Base-by-base conservation (phyloP, 495 filamentous ascomycete genomes). In the Gamarada debralockiae region DNA sequence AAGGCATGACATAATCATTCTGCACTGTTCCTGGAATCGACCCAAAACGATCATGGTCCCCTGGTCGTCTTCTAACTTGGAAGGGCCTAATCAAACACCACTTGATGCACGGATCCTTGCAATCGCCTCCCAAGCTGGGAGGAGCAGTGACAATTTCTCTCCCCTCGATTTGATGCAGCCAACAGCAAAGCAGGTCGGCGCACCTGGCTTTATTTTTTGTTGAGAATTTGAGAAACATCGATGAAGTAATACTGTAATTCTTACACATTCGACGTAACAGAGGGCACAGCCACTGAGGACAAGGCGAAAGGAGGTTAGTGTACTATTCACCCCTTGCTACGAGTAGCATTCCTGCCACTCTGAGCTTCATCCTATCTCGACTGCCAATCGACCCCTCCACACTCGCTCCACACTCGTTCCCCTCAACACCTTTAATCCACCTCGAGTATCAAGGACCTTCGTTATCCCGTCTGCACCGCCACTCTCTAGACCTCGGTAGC, bases 401-500 rank as follows among this genome's bases (percentile, higher is more conserved):
- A 43, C 45, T 55, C 39, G 18, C 12, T 41, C 25, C 42, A 23
- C 23, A 18, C 27, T 41, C 3, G 8, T 2, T 1, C 13, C 2
- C 29, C 50, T 53, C 17, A 38, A 42, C 33, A 12, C 29, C 21
- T n/a, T 36, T 42, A 25, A 34, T 40, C 47, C 36, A 43, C 27
- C 44, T 18, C 2, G n/a, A 27, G 43, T 40, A 42, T 55, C 34
- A 49, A 49, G 46, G 25, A 49, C 18, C 38, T 50, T 55, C 18
- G 21, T 38, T 36, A 29, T 44, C 25, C 22, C 43, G 12, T 23
- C 33, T 38, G 20, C 42, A 27, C 24, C 22, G 29, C 43, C 43
- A 45, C 43, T 12, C 36, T 49, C 8, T 6, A 20, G 12, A 25
- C 53, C 53, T 55, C 45, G 53, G 53, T 29, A 41, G 38, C 52